Conservation (phyloP, 106 monocot genomes). For the Platanthera guangdongensis region DNA sequence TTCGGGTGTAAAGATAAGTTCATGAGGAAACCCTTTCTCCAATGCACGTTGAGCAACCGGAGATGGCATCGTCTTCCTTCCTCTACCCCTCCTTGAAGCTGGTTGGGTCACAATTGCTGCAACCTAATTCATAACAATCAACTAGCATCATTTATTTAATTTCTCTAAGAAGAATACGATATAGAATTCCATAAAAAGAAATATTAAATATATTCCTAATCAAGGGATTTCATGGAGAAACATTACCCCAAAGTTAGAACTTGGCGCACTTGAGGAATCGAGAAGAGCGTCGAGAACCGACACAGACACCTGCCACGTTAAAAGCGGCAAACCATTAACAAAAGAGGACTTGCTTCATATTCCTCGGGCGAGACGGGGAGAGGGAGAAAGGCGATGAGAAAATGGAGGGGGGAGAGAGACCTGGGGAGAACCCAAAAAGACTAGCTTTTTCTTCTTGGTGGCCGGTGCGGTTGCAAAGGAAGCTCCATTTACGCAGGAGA, state of each 20-base stretch:
- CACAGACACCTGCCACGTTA: constrained; percentile 38
- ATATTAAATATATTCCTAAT: background rate
- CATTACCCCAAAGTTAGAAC: constrained; percentile 58
- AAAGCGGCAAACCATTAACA: background rate
- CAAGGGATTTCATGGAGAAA: background rate
- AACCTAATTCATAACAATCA: constrained; percentile 39
- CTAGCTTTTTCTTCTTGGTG: constrained; percentile 55
- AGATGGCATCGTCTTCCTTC: constrained; percentile 73
- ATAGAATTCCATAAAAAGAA: background rate
- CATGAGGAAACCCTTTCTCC: constrained; percentile 59
- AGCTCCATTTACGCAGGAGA: constrained; percentile 24
- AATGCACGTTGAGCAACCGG: constrained; percentile 68
- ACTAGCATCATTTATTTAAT: background rate
- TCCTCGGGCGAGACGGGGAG: background rate
- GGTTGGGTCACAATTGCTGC: constrained; percentile 94
- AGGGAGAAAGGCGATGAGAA: constrained; percentile 2
- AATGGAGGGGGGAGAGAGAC: constrained; percentile 20
- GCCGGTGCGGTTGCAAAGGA: constrained; percentile 1
- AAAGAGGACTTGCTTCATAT: background rate
- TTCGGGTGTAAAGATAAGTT: constrained; percentile 74
- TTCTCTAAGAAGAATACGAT: background rate
- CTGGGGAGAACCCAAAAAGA: constrained; percentile 85
- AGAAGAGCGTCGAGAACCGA: constrained; percentile 55
- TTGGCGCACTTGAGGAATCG: constrained; percentile 37
- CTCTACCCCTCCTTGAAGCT: constrained; percentile 62